Conservation (phyloP, 2,329 filamentous ascomycete genomes). For the Helicocarpus griseus region DNA sequence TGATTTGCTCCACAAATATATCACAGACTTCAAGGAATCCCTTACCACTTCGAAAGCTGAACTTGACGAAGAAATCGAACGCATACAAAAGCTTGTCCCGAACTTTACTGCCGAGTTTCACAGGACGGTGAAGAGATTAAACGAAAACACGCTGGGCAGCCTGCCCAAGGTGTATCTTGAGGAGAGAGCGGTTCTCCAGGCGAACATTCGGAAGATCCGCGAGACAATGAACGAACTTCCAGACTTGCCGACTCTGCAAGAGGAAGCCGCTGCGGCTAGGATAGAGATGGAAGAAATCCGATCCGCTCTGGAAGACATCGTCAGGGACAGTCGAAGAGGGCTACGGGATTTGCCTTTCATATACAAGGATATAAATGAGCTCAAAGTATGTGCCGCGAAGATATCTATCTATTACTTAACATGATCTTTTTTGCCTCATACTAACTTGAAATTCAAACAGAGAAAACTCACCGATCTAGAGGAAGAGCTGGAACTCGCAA, state of each 20-base stretch:
- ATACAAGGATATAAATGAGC: neutral
- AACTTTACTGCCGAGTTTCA: neutral
- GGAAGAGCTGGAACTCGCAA: neutral
- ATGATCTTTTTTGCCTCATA: neutral
- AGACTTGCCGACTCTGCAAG: neutral
- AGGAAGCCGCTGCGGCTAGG: neutral
- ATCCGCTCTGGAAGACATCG: neutral
- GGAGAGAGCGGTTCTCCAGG: neutral
- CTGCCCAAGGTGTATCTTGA: neutral
- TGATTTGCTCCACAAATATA: neutral
- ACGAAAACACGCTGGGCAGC: neutral
- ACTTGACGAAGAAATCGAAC: neutral
- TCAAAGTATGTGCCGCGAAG: neutral
- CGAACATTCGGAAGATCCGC: neutral
- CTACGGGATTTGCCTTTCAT: neutral
- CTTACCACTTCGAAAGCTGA: conserved; percentile 1
- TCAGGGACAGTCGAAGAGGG: neutral
- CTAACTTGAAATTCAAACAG: neutral
- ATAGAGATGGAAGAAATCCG: neutral
- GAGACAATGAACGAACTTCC: neutral
- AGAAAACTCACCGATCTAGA: neutral
- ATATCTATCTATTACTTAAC: neutral
- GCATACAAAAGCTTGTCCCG: neutral
- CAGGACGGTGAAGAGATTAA: neutral
- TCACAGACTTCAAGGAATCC: neutral